A percentile compares a stretch with the other conserved stretches of the same genome.
These are phyloP conservation scores for Sicyos baderoa DNA, from an alignment of 306 rosid species.

Conservation along the genomic window DNA sequence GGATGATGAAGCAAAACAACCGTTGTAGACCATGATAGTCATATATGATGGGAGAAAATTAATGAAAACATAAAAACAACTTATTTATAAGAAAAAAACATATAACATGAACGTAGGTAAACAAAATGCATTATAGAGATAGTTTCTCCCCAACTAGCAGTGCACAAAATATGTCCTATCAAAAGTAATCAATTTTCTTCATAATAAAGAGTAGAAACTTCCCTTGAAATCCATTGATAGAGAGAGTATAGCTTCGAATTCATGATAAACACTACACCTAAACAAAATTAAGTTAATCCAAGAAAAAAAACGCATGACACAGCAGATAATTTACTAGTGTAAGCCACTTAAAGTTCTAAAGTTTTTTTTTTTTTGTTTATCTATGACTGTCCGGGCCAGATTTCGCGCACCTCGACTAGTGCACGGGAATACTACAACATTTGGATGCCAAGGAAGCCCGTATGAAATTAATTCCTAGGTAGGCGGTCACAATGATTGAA, in stretches of 20 bases:
- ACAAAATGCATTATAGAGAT: not conserved
- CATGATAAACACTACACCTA: not conserved
- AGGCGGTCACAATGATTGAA: too few species aligned
- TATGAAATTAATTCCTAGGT: too few species aligned
- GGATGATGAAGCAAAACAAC: not conserved
- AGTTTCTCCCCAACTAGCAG: not conserved
- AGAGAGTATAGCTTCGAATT: not conserved
- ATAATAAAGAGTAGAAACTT: not conserved
- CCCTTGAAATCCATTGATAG: not conserved
- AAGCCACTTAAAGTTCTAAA: constrained; percentile 2
- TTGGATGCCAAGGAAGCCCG: too few species aligned
- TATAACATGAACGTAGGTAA: not conserved
- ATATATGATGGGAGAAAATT: not conserved
- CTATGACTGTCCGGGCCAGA: too few species aligned
- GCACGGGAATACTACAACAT: too few species aligned
- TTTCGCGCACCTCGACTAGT: too few species aligned
- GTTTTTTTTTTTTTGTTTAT: too few species aligned
- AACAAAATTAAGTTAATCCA: not conserved
- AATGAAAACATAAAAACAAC: not conserved
- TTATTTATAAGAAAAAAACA: not conserved
- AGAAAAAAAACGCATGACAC: not conserved
- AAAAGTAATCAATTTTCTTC: not conserved
- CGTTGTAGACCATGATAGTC: not conserved
- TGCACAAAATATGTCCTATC: not conserved
- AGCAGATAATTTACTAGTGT: not conserved